phyloP scores from a whole-genome alignment of 2,329 filamentous ascomycete species.

The Harringtonia aguacate region DNA sequence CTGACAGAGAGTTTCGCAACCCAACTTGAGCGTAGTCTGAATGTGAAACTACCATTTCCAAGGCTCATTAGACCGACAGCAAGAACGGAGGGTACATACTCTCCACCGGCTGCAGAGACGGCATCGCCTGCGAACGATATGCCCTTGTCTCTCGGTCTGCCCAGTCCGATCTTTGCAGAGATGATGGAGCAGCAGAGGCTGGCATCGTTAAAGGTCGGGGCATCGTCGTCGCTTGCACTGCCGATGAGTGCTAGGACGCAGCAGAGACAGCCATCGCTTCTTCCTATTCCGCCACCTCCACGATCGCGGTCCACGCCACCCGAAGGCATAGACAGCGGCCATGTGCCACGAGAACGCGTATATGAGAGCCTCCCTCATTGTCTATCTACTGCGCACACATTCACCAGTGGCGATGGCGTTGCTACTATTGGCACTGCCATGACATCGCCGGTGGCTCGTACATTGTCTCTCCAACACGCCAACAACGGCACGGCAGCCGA shows the following conservation, averaged over 20 bases:
- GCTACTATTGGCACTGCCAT: no score
- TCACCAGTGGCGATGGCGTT: no score
- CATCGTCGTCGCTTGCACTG: constrained; percentile 19
- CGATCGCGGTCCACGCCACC: constrained; percentile 20
- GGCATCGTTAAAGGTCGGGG: background rate
- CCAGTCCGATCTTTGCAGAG: constrained; percentile 18
- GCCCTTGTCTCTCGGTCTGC: constrained; percentile 13
- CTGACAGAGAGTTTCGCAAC: constrained; percentile 22
- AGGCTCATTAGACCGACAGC: background rate
- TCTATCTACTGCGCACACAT: no score
- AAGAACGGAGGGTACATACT: no score
- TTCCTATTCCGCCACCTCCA: constrained; percentile 21
- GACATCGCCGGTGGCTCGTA: no score
- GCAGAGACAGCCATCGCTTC: constrained; percentile 20
- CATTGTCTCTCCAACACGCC: no score
- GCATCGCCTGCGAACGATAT: no score
- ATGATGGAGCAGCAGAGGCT: constrained; percentile 15
- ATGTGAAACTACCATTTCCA: constrained; percentile 1
- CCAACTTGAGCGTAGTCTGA: constrained; percentile 16
- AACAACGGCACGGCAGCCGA: no score
- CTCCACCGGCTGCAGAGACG: no score
- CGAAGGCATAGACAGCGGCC: no score
- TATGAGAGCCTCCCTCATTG: no score
- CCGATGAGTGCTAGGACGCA: constrained; percentile 31
- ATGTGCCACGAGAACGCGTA: no score